These are phyloP conservation scores for Aspergillus diversus DNA, from an alignment of 495 filamentous ascomycete genomes.

Conservation along the genomic window DNA sequence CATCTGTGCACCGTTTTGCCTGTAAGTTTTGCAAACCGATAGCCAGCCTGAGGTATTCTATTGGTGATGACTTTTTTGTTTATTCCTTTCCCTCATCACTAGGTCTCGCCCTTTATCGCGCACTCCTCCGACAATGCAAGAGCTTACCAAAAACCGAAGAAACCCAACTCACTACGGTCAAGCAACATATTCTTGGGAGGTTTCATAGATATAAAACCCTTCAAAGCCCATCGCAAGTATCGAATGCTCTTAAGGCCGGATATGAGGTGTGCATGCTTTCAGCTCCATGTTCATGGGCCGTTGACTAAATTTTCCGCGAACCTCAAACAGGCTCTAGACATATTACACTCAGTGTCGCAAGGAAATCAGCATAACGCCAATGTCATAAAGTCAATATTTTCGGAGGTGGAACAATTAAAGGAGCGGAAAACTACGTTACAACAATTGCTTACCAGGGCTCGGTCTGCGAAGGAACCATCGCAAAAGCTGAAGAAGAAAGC, in stretches of 20 bases:
- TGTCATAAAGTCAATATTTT: conserved; percentile 31
- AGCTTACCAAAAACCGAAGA: conserved; percentile 45
- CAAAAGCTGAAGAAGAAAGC: conserved; percentile 33
- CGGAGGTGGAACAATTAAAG: conserved; percentile 24
- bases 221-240: conserved; percentile 56
- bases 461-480: conserved; percentile 25
- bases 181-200: conserved; percentile 51
- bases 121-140: conserved; percentile 65
- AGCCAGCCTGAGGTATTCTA: background rate
- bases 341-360: conserved; percentile 43
- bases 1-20: conserved; percentile 62
- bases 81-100: conserved; percentile 10
- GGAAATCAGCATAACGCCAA: conserved; percentile 30
- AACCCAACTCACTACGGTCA: conserved; percentile 43
- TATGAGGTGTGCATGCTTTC: conserved; percentile 56
- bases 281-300: conserved; percentile 1
- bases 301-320: conserved; percentile 23
- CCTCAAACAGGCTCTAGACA: conserved; percentile 38
- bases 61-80: conserved; percentile 10
- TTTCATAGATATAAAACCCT: conserved; percentile 62
- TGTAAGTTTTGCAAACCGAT: conserved; percentile 49
- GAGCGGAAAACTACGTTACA: conserved; percentile 28
- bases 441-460: conserved; percentile 14
- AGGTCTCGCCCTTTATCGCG: conserved; percentile 76
- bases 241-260: conserved; percentile 62